A percentile compares a stretch with the other conserved stretches of the same genome.
These are phyloP conservation scores for Solanum rostratum DNA, from an alignment of 257 asterid genomes.

Conservation along the genomic window DNA sequence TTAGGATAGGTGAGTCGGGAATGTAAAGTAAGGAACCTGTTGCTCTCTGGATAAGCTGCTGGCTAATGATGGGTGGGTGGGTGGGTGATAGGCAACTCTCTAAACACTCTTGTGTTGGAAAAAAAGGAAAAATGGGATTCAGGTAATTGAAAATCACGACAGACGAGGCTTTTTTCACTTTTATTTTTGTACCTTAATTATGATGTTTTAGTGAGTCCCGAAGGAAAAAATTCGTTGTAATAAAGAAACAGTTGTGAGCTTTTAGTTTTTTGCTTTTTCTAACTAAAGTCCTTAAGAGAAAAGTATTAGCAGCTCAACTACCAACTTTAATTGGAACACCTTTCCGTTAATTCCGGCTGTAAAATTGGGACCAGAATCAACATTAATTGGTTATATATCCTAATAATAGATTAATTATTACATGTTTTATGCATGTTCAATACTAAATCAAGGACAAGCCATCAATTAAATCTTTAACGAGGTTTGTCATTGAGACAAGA, in stretches of 20 bases:
- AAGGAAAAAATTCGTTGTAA: background rate
- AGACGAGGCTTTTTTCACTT: background rate
- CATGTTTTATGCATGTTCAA: background rate
- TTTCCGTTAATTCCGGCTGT: background rate
- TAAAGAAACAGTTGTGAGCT: background rate
- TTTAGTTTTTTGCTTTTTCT: background rate
- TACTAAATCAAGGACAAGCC: background rate
- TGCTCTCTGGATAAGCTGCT: background rate
- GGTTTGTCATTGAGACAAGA: background rate
- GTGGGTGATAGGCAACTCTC: too few species aligned
- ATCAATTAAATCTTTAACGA: background rate
- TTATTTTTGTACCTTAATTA: too few species aligned
- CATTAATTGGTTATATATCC: background rate
- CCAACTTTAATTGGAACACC: background rate
- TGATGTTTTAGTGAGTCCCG: background rate
- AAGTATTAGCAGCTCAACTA: background rate
- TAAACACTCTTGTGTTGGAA: too few species aligned
- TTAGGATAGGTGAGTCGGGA: background rate
- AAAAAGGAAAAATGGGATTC: too few species aligned
- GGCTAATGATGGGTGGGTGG: too few species aligned
- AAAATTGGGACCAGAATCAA: background rate
- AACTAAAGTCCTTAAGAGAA: background rate
- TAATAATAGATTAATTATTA: background rate
- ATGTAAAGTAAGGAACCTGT: background rate
- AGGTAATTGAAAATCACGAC: background rate